phyloP scores from a whole-genome alignment of 116 monocot species.

The Iris pallida region DNA sequence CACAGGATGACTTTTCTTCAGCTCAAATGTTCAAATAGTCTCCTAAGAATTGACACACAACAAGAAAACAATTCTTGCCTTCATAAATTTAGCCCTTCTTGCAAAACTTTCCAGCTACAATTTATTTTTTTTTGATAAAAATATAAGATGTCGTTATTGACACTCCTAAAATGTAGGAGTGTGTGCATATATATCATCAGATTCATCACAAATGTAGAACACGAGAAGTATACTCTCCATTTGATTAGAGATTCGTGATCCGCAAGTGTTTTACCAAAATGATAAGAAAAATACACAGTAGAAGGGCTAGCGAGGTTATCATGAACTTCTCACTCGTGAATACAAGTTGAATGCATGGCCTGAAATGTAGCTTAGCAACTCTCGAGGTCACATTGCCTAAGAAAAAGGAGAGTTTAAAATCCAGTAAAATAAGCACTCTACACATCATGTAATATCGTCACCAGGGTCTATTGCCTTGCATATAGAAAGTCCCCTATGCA shows the following conservation, averaged over 20 bases:
- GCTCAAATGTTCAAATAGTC: too few species aligned
- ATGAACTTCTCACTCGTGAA: slow-evolving; percentile 4
- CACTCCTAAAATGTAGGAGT: too few species aligned
- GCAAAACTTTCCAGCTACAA: too few species aligned
- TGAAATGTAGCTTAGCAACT: neutral
- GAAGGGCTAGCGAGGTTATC: neutral
- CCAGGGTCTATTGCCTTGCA: slow-evolving; percentile 8
- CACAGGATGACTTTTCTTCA: too few species aligned
- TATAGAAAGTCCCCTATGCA: slow-evolving; percentile 27
- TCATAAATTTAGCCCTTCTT: too few species aligned
- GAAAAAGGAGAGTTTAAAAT: neutral
- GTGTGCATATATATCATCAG: too few species aligned
- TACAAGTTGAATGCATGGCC: neutral
- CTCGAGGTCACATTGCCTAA: neutral
- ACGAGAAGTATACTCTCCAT: slow-evolving; percentile 7
- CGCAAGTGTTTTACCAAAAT: neutral
- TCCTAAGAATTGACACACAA: too few species aligned
- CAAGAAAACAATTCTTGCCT: too few species aligned
- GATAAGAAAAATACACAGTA: slow-evolving; percentile 3
- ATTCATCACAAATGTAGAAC: too few species aligned
- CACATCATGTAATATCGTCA: neutral
- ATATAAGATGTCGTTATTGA: too few species aligned
- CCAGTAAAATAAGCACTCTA: too few species aligned
- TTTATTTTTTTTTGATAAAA: too few species aligned
- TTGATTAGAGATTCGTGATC: slow-evolving; percentile 5